These are phyloP conservation scores for Termitomyces sp. DNA, from an alignment of 768 basidiomycete species.

Conservation along the genomic window DNA sequence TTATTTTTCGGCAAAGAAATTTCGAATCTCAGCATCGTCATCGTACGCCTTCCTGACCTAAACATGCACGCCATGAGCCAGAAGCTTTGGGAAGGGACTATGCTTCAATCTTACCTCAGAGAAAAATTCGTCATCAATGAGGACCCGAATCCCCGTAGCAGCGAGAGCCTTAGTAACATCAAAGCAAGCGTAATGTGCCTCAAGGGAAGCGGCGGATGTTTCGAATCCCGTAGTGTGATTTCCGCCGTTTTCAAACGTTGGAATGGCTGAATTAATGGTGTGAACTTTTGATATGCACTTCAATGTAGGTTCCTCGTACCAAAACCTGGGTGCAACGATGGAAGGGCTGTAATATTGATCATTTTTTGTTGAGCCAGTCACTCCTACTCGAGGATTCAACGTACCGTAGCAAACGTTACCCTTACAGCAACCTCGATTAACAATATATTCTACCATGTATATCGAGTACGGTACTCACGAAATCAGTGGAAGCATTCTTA, in stretches of 20 bases:
- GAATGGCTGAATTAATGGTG: conserved; percentile 52
- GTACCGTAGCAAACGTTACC: conserved; percentile 75
- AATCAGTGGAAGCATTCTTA: conserved; percentile 73
- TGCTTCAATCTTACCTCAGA: conserved; percentile 10
- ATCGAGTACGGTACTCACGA: conserved; percentile 44
- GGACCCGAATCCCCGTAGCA: conserved; percentile 59
- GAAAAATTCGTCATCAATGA: conserved; percentile 67
- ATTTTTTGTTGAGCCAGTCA: background rate
- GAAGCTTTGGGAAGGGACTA: no score
- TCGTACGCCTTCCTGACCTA: conserved; percentile 7
- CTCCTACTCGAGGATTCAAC: conserved; percentile 2
- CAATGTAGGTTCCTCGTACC: conserved; percentile 32
- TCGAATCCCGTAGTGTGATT: conserved; percentile 75
- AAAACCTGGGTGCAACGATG: conserved; percentile 73
- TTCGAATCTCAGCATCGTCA: conserved; percentile 1
- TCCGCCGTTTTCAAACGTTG: conserved; percentile 65
- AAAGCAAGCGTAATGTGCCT: conserved; percentile 65
- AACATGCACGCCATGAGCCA: background rate
- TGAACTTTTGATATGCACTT: background rate
- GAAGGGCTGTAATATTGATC: conserved; percentile 37
- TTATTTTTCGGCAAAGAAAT: conserved; percentile 34
- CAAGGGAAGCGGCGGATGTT: conserved; percentile 52
- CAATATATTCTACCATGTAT: background rate
- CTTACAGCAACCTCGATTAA: conserved; percentile 26
- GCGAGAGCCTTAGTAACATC: conserved; percentile 71